These are phyloP conservation scores for Prunus campanulata DNA, from an alignment of 306 rosid species.

Conservation along the genomic window DNA sequence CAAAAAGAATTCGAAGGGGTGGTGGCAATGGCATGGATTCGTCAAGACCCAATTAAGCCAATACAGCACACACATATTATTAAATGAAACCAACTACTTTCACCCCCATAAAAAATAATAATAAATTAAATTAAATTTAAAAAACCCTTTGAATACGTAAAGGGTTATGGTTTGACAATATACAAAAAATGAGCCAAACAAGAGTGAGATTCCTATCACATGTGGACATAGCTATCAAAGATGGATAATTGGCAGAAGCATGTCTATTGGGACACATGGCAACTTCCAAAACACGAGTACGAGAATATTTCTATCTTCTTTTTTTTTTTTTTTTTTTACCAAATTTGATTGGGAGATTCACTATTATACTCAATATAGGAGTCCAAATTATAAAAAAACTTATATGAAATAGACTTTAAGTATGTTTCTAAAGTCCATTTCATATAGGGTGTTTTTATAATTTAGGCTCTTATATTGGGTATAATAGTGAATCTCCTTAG, in stretches of 20 bases:
- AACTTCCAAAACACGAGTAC: too few relatives aligned
- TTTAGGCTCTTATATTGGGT: too few relatives aligned
- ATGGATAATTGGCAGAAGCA: neutral
- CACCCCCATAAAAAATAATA: neutral
- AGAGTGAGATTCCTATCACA: neutral
- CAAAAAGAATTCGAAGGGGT: neutral
- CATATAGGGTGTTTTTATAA: too few relatives aligned
- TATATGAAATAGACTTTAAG: too few relatives aligned
- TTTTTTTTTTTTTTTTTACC: neutral
- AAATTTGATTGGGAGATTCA: too few relatives aligned
- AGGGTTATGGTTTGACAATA: neutral
- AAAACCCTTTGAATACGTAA: too few relatives aligned
- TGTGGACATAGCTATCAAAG: neutral
- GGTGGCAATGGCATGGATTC: neutral
- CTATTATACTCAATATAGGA: too few relatives aligned
- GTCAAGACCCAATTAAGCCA: neutral
- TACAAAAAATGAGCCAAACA: neutral
- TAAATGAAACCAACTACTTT: too few relatives aligned
- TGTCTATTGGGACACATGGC: neutral
- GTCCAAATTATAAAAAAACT: too few relatives aligned
- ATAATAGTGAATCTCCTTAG: too few relatives aligned
- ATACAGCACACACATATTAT: neutral
- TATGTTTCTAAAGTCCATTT: too few relatives aligned
- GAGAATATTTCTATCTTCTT: neutral
- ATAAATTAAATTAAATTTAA: too few relatives aligned